Percentiles rank a stretch among this genome's conserved stretches.
phyloP scores from a whole-genome alignment of 345 rosid genomes.

The Pistacia atlantica region DNA sequence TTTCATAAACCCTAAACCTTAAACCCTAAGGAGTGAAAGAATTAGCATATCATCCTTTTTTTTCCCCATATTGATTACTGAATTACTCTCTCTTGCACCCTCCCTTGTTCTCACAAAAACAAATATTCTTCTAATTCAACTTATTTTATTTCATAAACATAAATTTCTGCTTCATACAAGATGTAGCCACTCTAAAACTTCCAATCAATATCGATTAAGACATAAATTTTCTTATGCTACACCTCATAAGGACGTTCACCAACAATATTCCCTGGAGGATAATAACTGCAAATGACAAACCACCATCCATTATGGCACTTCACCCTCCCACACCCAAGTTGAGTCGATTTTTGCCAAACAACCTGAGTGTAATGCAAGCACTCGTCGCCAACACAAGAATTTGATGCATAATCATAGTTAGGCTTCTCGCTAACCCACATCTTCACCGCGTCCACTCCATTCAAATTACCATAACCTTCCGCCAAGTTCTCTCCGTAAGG shows the following conservation, averaged over 20 bases:
- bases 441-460: constrained; percentile 19
- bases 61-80: no score
- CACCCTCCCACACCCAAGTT: constrained; percentile 29
- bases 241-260: constrained; percentile 25
- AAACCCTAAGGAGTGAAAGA: no score
- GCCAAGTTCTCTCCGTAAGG: constrained; percentile 40
- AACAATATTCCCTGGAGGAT: constrained; percentile 22
- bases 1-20: no score
- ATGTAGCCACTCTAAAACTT: neutral
- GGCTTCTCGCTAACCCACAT: constrained; percentile 35
- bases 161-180: no score
- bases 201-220: neutral
- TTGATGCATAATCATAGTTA: constrained; percentile 23
- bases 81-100: no score
- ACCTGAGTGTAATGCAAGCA: constrained; percentile 44
- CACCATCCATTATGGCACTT: constrained; percentile 27
- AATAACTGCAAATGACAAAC: constrained; percentile 26
- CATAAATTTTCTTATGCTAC: no score
- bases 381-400: constrained; percentile 6
- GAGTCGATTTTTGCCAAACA: constrained; percentile 21
- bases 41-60: no score
- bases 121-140: no score
- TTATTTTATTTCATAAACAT: no score
- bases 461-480: constrained; percentile 6
- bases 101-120: no score